Percentiles rank a stretch among this genome's conserved stretches.
Conservation (phyloP, 257 asterid species). For the Solanum lycopersicoides region DNA sequence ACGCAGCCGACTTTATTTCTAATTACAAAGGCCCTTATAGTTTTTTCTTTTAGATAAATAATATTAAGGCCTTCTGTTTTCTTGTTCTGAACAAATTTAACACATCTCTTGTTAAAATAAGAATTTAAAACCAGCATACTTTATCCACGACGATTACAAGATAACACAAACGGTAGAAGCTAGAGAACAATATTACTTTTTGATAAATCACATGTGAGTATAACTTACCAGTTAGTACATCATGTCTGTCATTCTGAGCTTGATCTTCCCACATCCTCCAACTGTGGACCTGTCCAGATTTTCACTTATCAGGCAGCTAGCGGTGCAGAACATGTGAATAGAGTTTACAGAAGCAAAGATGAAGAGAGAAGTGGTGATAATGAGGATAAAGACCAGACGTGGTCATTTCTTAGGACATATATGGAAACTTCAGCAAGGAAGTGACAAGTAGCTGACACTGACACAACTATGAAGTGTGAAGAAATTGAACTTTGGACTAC, state of each 20-base stretch:
- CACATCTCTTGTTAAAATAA: neutral
- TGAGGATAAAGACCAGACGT: neutral
- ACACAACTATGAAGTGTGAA: neutral
- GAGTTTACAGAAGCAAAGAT: neutral
- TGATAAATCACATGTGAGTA: neutral
- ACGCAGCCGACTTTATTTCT: neutral
- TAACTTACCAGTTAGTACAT: conserved; percentile 57
- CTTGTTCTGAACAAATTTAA: neutral
- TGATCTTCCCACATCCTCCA: conserved; percentile 98
- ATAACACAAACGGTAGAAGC: neutral
- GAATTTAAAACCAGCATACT: neutral
- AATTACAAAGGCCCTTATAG: neutral
- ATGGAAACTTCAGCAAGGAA: neutral
- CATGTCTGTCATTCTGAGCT: conserved; percentile 67
- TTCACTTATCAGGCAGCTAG: neutral
- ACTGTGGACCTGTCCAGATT: conserved; percentile 59
- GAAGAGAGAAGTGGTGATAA: neutral
- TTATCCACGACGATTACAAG: neutral
- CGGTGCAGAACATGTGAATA: conserved; percentile 1
- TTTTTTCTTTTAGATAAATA: neutral
- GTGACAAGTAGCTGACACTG: neutral
- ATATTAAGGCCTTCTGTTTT: neutral
- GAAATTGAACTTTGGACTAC: neutral
- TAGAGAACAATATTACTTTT: neutral
- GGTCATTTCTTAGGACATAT: neutral